A percentile compares a stretch with the other conserved stretches of the same genome.
Conservation (phyloP, 495 filamentous ascomycete genomes). For the Aspergillus bridgeri region DNA sequence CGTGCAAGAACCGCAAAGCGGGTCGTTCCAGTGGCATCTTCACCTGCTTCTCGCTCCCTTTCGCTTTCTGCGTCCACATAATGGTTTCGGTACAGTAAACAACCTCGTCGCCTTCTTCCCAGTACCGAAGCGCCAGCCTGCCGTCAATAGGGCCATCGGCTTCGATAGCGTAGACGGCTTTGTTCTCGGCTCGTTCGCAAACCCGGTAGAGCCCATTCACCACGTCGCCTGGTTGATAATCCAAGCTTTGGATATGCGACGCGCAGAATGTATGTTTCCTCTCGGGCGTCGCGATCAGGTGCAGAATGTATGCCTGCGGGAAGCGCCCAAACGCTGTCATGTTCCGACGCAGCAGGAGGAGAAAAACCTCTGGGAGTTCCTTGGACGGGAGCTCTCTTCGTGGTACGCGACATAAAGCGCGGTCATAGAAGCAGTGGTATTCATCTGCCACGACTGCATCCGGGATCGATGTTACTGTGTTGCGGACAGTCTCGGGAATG, state of each 20-base stretch:
- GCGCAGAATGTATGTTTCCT: conserved; percentile 21
- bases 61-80: conserved; percentile 31
- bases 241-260: conserved; percentile 23
- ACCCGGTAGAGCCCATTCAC: conserved; percentile 35
- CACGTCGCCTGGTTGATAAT: conserved; percentile 31
- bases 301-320: conserved; percentile 29
- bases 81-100: conserved; percentile 32
- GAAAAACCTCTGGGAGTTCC: conserved; percentile 20
- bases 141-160: conserved; percentile 22
- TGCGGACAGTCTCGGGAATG: conserved; percentile 6
- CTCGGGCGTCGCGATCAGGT: conserved; percentile 7
- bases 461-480: conserved; percentile 26
- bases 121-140: conserved; percentile 26
- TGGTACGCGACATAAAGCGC: conserved; percentile 19
- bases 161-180: conserved; percentile 34
- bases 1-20: conserved; percentile 30
- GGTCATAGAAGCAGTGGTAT: conserved; percentile 26
- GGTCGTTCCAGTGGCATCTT: conserved; percentile 31
- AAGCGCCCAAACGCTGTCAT: conserved; percentile 32
- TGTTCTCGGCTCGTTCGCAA: conserved; percentile 17
- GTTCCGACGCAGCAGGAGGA: conserved; percentile 31
- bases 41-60: conserved; percentile 2
- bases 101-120: conserved; percentile 14
- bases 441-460: conserved; percentile 15
- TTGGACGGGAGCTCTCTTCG: conserved; percentile 20